Conservation (phyloP, 495 filamentous ascomycete species). For the Penicillium waksmanii region DNA sequence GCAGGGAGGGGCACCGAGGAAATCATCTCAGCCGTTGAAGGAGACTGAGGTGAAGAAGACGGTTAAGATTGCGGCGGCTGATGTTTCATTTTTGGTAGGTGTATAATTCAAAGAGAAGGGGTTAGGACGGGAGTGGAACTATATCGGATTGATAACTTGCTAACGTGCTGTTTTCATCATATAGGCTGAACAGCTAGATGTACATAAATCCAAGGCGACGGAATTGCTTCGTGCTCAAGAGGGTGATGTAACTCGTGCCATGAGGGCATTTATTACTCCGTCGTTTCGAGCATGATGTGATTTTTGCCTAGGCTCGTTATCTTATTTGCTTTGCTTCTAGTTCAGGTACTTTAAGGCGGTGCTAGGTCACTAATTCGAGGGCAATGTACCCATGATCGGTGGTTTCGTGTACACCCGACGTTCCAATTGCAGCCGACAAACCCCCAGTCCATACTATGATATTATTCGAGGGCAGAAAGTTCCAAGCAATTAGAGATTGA, state of each 20-base stretch:
- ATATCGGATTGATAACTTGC: not conserved
- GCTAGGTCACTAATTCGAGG: no score
- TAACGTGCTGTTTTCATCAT: constrained; percentile 16
- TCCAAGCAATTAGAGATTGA: no score
- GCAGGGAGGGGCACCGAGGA: constrained; percentile 25
- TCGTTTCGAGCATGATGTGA: constrained; percentile 29
- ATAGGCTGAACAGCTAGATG: constrained; percentile 77
- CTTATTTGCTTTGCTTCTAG: not conserved
- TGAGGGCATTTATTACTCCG: constrained; percentile 63
- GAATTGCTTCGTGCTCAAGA: constrained; percentile 81
- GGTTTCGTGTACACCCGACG: no score
- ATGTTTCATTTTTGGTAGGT: constrained; percentile 69
- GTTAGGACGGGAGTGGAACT: no score
- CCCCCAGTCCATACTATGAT: no score
- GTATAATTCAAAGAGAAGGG: not conserved
- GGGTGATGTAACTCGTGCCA: constrained; percentile 71
- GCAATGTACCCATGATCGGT: no score
- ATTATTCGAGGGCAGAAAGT: no score
- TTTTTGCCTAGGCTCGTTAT: not conserved
- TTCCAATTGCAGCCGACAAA: no score
- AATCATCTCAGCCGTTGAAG: constrained; percentile 35
- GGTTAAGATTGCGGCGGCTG: constrained; percentile 67
- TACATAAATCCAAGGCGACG: constrained; percentile 79
- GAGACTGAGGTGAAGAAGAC: constrained; percentile 52
- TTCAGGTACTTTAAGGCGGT: no score